These are phyloP conservation scores for Malus fusca DNA, from an alignment of 306 rosid genomes.

Conservation along the genomic window DNA sequence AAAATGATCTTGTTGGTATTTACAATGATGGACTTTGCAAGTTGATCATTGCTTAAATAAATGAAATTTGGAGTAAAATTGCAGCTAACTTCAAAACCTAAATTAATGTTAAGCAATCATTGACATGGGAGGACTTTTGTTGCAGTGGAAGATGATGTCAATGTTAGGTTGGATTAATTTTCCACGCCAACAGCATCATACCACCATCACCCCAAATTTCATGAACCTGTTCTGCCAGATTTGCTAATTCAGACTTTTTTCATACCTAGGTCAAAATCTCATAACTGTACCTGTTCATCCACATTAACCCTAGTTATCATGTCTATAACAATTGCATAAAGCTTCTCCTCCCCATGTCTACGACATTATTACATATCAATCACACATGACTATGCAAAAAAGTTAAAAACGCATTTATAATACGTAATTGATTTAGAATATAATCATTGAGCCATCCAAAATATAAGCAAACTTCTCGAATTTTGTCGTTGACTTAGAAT, in stretches of 20 bases:
- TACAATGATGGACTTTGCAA: neutral
- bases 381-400: neutral
- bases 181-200: constrained; percentile 16
- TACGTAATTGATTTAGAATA: neutral
- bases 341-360: neutral
- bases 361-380: neutral
- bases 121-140: neutral
- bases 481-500: neutral
- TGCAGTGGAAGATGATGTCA: constrained; percentile 1
- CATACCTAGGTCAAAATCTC: neutral
- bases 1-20: neutral
- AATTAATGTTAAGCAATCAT: neutral
- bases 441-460: neutral
- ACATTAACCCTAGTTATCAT: neutral
- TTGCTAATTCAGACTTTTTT: neutral
- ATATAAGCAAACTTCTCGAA: neutral
- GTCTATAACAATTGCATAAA: neutral
- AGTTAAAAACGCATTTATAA: no score
- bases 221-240: neutral
- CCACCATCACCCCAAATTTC: neutral
- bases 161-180: neutral
- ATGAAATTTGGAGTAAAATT: constrained; percentile 8
- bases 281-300: neutral
- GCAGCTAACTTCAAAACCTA: constrained; percentile 5
- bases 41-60: neutral